A percentile compares a stretch with the other conserved stretches of the same genome.
phyloP scores from a whole-genome alignment of 352 stramenopile species.

The Globisporangium echinulatum region DNA sequence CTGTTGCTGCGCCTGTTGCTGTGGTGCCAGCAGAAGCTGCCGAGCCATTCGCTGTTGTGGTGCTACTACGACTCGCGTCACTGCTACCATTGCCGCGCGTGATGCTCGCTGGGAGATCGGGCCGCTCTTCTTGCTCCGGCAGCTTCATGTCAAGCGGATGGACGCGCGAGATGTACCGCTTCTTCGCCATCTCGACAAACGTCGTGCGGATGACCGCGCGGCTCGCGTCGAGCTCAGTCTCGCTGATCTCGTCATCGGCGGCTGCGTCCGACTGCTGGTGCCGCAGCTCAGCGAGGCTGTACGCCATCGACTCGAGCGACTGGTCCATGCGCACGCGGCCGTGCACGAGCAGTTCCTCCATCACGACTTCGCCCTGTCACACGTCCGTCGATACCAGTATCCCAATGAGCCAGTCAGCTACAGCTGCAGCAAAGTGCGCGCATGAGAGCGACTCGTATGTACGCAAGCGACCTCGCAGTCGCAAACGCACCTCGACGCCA shows the following conservation, averaged over 20 bases:
- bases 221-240: constrained; percentile 67
- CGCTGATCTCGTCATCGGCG: constrained; percentile 55
- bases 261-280: constrained; percentile 25
- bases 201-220: constrained; percentile 44
- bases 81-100: constrained; percentile 31
- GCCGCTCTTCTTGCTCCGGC: constrained; percentile 44
- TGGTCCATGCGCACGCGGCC: constrained; percentile 81
- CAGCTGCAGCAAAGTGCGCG: too few relatives aligned
- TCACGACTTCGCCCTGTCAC: constrained; percentile 62
- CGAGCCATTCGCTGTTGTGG: constrained; percentile 9
- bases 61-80: constrained; percentile 7
- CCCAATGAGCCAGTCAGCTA: too few relatives aligned
- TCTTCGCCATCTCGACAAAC: constrained; percentile 89
- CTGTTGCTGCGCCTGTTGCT: constrained; percentile 4
- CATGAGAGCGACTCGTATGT: too few relatives aligned
- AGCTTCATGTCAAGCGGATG: constrained; percentile 79
- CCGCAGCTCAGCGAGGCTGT: constrained; percentile 60
- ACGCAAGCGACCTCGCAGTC: too few relatives aligned
- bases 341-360: constrained; percentile 84
- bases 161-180: constrained; percentile 80
- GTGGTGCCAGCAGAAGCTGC: neutral
- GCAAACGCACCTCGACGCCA: constrained; percentile 28
- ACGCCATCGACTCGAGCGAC: constrained; percentile 79
- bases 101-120: constrained; percentile 58
- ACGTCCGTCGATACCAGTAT: too few relatives aligned